Base-by-base conservation (phyloP, 1,139 yeast genomes). In the Scheffersomyces insectosa region DNA sequence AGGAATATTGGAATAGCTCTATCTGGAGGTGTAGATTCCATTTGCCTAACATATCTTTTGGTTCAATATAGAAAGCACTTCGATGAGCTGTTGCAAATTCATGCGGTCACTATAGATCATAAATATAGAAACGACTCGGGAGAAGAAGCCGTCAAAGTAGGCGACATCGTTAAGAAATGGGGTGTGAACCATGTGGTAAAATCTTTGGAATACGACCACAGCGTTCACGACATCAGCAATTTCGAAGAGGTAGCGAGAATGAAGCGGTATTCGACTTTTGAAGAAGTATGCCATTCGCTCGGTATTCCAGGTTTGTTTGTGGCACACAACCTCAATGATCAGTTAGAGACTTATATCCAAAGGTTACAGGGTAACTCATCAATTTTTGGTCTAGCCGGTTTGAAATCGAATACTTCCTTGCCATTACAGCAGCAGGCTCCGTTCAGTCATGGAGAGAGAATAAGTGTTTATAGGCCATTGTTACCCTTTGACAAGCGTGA, bases 11-110 rank as follows among this genome's bases (percentile, higher is more conserved):
- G 54, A 33, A 50, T 76, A 15, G 90, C 91, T 0, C 73, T 87
- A 3, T 82, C 89, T 8, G 96, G 96, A 3, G 96, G 96, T 0
- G 90, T 83, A 1, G 96, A 87, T 56, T 86, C 95, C 1, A 81
- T 86, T 79, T 83, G 87, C 28, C 60, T 87, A 38, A 70, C 86
- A 1, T 73, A 72, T 54, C 61, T 84, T 12, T 49, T 72, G 6
- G 52, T 64, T 1, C 63, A 64, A 37, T 72, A 64, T 52, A 55
- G 66, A 39, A 46, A 52, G 42, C 48, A 38, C 35, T 42, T 50
- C 15, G 45, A 58, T 6, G 62, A 70, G 2, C 48, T 51, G 16
- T 42, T 70, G 9, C 50, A 65, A 15, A 59, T 85, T 4, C 57
- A 63, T 29, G 82, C 84, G 0, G 65, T 81, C 25, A 80, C 88